A percentile compares a stretch with the other conserved stretches of the same genome.
These are phyloP conservation scores for Catharanthus roseus DNA, from an alignment of 257 asterid genomes.

Conservation along the genomic window DNA sequence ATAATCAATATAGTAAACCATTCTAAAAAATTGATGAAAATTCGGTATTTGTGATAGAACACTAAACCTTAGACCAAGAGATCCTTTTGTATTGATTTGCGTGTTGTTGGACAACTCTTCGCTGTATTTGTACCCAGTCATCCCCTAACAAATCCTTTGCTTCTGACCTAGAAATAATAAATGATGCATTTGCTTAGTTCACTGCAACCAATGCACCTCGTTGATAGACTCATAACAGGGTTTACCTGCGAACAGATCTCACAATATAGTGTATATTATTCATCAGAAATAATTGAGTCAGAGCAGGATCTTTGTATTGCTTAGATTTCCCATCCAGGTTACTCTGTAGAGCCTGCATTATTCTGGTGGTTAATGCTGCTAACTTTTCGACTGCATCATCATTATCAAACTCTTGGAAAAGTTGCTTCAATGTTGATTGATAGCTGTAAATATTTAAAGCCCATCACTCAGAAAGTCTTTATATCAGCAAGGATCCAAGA, in stretches of 20 bases:
- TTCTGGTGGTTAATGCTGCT: constrained; percentile 64
- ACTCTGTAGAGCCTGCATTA: constrained; percentile 83
- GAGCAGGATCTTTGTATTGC: constrained; percentile 90
- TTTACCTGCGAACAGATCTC: constrained; percentile 87
- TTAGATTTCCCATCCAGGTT: constrained; percentile 92
- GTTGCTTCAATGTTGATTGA: constrained; percentile 78
- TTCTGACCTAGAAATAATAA: constrained; percentile 60
- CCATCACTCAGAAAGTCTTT: background rate
- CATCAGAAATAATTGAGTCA: constrained; percentile 90
- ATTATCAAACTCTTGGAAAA: constrained; percentile 53
- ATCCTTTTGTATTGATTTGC: constrained; percentile 95
- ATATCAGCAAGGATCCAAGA: background rate
- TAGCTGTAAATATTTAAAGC: constrained; percentile 42
- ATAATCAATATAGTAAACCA: no score
- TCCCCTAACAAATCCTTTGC: constrained; percentile 92
- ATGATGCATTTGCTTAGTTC: constrained; percentile 7
- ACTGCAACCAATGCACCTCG: background rate
- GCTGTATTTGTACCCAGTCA: constrained; percentile 98
- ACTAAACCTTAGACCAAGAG: constrained; percentile 88
- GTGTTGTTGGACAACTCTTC: constrained; percentile 93
- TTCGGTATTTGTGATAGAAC: background rate
- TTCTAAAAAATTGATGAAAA: background rate
- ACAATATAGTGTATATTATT: constrained; percentile 90
- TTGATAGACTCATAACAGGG: constrained; percentile 1
- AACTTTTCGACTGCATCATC: constrained; percentile 57